Evolutionary conservation across 129 eudicot genomes (phyloP).

Genomic region (Lonicera japonica): DNA sequence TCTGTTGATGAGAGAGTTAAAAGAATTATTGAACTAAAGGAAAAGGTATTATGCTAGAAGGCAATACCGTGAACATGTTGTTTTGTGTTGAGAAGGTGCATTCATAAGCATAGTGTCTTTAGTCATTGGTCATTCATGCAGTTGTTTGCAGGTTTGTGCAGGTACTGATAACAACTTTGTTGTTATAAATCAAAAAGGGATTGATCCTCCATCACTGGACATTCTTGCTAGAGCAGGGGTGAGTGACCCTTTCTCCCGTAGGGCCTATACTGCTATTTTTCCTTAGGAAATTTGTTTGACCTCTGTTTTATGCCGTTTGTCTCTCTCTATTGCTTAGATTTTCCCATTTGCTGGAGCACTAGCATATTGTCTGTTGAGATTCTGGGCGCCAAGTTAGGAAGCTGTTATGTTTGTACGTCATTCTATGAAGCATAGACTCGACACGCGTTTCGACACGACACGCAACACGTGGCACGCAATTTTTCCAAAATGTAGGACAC

Average conservation of each 20-base stretch:
- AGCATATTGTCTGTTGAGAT: too few species aligned
- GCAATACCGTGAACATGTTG: neutral
- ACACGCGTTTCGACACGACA: too few species aligned
- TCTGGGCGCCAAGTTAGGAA: too few species aligned
- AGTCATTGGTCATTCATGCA: neutral
- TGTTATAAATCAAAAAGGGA: slow-evolving; percentile 83
- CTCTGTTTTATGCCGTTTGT: too few species aligned
- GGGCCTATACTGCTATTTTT: too few species aligned
- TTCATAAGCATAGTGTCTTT: slow-evolving; percentile 4
- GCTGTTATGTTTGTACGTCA: too few species aligned
- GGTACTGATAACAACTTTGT: slow-evolving; percentile 73
- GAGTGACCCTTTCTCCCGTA: slow-evolving; percentile 17
- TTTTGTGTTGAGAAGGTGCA: neutral
- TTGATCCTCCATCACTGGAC: slow-evolving; percentile 93
- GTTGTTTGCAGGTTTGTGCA: slow-evolving; percentile 56
- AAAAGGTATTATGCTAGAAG: slow-evolving; percentile 39
- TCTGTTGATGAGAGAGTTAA: slow-evolving; percentile 86
- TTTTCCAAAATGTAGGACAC: too few species aligned
- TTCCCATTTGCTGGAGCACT: too few species aligned
- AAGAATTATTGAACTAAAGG: slow-evolving; percentile 71
- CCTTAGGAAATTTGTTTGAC: too few species aligned
- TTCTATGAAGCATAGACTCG: too few species aligned
- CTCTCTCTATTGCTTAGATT: too few species aligned
- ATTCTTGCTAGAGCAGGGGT: slow-evolving; percentile 90
- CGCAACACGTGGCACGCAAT: too few species aligned